These are phyloP conservation scores for Talaromyces thailandensis DNA, from an alignment of 495 filamentous ascomycete species.

Conservation along the genomic window DNA sequence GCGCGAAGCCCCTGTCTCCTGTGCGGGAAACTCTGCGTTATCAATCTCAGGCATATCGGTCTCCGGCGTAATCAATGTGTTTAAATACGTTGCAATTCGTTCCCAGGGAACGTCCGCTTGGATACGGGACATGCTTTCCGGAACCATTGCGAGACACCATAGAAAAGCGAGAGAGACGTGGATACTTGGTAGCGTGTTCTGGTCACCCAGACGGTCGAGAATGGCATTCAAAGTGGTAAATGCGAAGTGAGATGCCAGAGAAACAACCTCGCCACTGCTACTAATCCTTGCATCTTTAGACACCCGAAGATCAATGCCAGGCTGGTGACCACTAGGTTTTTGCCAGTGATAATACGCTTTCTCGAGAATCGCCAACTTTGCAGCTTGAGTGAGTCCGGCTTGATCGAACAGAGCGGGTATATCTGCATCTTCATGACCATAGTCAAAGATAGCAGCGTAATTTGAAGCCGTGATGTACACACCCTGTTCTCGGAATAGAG, in stretches of 20 bases:
- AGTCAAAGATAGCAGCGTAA: slow-evolving; percentile 47
- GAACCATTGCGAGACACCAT: slow-evolving; percentile 44
- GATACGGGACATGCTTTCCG: slow-evolving; percentile 41
- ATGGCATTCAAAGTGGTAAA: slow-evolving; percentile 43
- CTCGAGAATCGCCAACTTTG: neutral
- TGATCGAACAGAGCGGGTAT: slow-evolving; percentile 28
- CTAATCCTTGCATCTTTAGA: neutral
- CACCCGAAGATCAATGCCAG: neutral
- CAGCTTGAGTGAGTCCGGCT: slow-evolving; percentile 22
- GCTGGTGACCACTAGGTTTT: neutral
- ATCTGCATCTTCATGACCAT: slow-evolving; percentile 45
- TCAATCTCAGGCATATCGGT: slow-evolving; percentile 38
- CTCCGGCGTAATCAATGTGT: slow-evolving; percentile 43
- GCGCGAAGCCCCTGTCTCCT: slow-evolving; percentile 39
- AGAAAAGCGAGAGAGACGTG: slow-evolving; percentile 66
- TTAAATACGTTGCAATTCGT: slow-evolving; percentile 53
- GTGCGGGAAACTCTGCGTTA: slow-evolving; percentile 38
- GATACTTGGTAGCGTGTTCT: slow-evolving; percentile 55
- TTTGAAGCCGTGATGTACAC: slow-evolving; percentile 42
- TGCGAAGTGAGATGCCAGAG: slow-evolving; percentile 31
- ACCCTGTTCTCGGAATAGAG: slow-evolving; percentile 58
- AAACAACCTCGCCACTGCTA: slow-evolving; percentile 13
- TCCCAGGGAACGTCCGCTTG: slow-evolving; percentile 60
- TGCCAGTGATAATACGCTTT: slow-evolving; percentile 1
- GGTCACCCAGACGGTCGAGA: slow-evolving; percentile 50